Base-by-base conservation (phyloP, 139 green algal species). In the Volvox africanus region DNA sequence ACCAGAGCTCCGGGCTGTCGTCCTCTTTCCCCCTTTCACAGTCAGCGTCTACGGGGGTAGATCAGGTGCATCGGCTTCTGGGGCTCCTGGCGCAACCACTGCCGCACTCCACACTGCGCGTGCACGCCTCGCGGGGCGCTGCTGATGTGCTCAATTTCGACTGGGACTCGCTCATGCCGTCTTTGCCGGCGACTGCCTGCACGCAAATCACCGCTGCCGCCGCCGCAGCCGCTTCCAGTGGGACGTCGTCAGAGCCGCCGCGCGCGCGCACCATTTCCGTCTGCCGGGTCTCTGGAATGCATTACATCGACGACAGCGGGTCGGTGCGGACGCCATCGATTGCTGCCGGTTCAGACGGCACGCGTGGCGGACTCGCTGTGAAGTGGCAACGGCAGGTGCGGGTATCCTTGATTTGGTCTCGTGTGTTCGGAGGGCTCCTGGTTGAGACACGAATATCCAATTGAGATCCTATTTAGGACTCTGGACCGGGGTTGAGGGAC, bases 121-220 rank as follows among this genome's bases (percentile, higher is more conserved):
- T 76, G 16, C 44, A 82, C 69, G 28, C 14, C 28, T n/a, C 69
- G 5, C 37, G 69, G 0, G 85, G 69, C 69, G 85, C 85, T 26
- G 85, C 85, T 22, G 85, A 89, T 50, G 44, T 32, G 12, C 85
- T 89, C 28, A 75, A 82, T 71, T 89, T 89, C 28, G 85, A 82
- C 37, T 32, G n/a, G 14, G 85, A 89, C 69, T 75, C 37, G 21
- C 69, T 89, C 37, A 82, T 89, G 85, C 85, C 85, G 19, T 89
- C 85, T 1, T 68, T 89, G 85, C 85, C 85, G 68, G 1, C n/a
- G 37, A 9, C 37, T 18, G 69, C 44, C 17, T 82, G 44, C 69
- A 26, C 17, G 18, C 28, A 82, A 20, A 44, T 89, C 13, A 73
- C 69, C 28, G 85, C 37, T 11, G 85, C 85, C 1, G 85, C 85